Conservation (phyloP, 2,329 filamentous ascomycete species). For the Madurella mycetomatis region DNA sequence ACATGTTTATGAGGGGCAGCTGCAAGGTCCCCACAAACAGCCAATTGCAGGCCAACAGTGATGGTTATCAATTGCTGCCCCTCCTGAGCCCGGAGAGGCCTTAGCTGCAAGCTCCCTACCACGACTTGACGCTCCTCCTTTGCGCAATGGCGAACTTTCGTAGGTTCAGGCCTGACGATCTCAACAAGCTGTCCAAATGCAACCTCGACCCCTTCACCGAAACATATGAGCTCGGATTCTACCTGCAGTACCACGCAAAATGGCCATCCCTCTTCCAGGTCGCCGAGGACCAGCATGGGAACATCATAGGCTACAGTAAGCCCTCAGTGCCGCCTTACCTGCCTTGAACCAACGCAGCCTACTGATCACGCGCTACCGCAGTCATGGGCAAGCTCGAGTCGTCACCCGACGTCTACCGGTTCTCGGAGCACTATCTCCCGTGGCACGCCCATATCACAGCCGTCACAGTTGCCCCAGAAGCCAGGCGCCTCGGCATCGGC, state of each 20-base stretch:
- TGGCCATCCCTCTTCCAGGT: constrained; percentile 95
- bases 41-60: neutral
- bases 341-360: neutral
- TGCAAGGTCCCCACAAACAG: neutral
- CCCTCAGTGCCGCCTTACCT: neutral
- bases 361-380: constrained; percentile 34
- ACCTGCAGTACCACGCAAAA: constrained; percentile 90
- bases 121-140: neutral
- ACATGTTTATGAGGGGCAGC: neutral
- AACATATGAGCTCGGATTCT: constrained; percentile 93
- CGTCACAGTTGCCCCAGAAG: constrained; percentile 82
- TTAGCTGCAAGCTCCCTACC: neutral
- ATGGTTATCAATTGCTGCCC: too few species aligned
- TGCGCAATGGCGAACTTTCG: constrained; percentile 75
- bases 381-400: constrained; percentile 97
- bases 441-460: constrained; percentile 99
- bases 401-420: constrained; percentile 68
- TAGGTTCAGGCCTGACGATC: constrained; percentile 76
- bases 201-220: constrained; percentile 97
- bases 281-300: constrained; percentile 78
- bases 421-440: constrained; percentile 89
- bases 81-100: neutral
- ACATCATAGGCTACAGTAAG: constrained; percentile 91
- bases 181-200: constrained; percentile 86
- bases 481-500: constrained; percentile 81